These are phyloP conservation scores for Myriosclerotinia curreyana DNA, from an alignment of 2,329 filamentous ascomycete species.

Conservation along the genomic window DNA sequence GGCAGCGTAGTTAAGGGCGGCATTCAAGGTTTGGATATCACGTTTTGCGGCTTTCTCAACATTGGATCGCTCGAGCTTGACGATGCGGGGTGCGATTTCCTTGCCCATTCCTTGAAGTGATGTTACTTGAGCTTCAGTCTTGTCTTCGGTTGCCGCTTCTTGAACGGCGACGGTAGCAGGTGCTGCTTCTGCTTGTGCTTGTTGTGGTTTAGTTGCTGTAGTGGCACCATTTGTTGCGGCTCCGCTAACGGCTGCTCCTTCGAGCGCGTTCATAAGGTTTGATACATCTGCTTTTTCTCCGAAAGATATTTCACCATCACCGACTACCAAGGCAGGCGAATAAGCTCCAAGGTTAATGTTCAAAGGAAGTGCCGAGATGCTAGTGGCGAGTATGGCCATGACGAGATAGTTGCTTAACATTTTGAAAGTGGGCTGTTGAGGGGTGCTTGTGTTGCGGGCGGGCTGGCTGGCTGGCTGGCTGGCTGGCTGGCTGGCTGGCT, in stretches of 20 bases:
- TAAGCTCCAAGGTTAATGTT: constrained; percentile 22
- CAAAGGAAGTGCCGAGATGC: constrained; percentile 20
- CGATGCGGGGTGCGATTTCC: constrained; percentile 22
- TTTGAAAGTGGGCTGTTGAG: background rate
- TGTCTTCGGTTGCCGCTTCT: constrained; percentile 18
- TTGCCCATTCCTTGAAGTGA: constrained; percentile 21
- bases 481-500: too few species aligned
- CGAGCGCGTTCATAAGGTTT: constrained; percentile 19
- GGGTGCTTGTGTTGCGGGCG: background rate
- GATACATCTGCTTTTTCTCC: constrained; percentile 21
- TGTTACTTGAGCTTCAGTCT: constrained; percentile 23
- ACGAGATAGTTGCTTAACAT: constrained; percentile 18
- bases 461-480: too few species aligned
- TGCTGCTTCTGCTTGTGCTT: constrained; percentile 16
- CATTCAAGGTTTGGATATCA: constrained; percentile 48
- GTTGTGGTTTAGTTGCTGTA: constrained; percentile 9
- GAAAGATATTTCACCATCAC: constrained; percentile 24
- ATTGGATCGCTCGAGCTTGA: constrained; percentile 14
- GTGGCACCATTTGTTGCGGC: constrained; percentile 6
- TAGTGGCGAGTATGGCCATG: constrained; percentile 18
- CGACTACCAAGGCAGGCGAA: constrained; percentile 22
- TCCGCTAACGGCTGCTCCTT: background rate
- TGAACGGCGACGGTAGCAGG: constrained; percentile 16
- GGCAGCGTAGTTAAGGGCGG: constrained; percentile 47
- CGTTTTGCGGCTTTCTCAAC: constrained; percentile 40